Evolutionary conservation across 257 asterid genomes (phyloP), one percentile per base, ranked within the genome.

Genomic region (Plantago major): DNA sequence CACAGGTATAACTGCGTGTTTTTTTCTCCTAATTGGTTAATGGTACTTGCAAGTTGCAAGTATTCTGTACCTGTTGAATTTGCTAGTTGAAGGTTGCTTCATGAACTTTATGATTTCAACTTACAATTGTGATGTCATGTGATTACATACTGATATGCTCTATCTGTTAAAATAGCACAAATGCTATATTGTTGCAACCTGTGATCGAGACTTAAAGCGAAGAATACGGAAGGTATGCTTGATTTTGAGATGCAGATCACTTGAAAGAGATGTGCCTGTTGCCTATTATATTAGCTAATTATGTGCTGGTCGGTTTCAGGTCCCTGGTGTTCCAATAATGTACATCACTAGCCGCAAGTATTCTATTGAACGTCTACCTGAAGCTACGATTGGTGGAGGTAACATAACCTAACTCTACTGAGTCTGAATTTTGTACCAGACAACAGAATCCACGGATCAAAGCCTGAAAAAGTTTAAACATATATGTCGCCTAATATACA

Each of bases 371-470:
- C 85, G 97, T 63, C 73, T 92, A 69, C 99, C 97, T 6, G 96
- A 92, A 71, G 99, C 97, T 33, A 88, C 98, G 49, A 77, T 92
- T 10, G 98, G 98, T 10, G 97, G 95, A 78, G 98, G 97, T 92
- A 77, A 37, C 60, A 57, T 55, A 12, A 33, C n/a, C 7, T 53
- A 26, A 11, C 19, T 26, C 18, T 19, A 53, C 42, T 11, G 28
- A 26, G 13, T 53, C 11, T 11, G 14, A n/a, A 37, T 53, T 19
- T 4, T 10, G 42, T 26, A 19, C 11, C 3, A 30, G 11, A 18
- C 7, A 26, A 53, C 42, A 11, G 8, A 33, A 33, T 33, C 40
- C 6, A 33, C 6, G 8, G 40, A 33, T 33, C 40, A 33, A 33
- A 33, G 40, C 6, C 40, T 33, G 6, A 7, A 5, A 33, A 33